These are phyloP conservation scores for Amanita molliuscula DNA, from an alignment of 768 basidiomycete species.

Conservation along the genomic window DNA sequence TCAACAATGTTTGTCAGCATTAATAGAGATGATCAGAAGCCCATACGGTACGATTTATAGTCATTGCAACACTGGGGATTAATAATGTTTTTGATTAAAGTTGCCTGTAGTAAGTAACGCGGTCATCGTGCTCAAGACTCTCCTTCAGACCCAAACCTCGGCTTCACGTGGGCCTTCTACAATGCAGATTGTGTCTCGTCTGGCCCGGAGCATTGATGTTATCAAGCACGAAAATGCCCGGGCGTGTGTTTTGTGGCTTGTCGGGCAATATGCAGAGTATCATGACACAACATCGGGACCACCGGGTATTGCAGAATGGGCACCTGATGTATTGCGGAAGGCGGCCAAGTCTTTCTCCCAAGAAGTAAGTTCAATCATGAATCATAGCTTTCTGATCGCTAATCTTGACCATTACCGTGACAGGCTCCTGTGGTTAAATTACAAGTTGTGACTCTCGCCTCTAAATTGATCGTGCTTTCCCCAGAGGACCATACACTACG, in stretches of 20 bases:
- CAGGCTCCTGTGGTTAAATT: conserved; percentile 66
- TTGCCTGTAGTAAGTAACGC: conserved; percentile 68
- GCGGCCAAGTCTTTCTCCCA: conserved; percentile 57
- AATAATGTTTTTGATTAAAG: conserved; percentile 25
- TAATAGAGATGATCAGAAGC: conserved; percentile 76
- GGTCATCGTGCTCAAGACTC: conserved; percentile 75
- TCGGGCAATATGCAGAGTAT: conserved; percentile 71
- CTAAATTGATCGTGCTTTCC: conserved; percentile 69
- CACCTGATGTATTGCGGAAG: conserved; percentile 83
- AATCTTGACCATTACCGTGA: conserved; percentile 2
- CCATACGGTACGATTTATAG: conserved; percentile 46
- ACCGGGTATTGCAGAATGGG: conserved; percentile 65
- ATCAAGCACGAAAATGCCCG: conserved; percentile 74
- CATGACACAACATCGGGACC: conserved; percentile 24
- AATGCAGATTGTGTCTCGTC: conserved; percentile 54
- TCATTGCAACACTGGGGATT: neutral
- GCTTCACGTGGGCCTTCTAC: conserved; percentile 13
- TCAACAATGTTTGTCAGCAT: conserved; percentile 60
- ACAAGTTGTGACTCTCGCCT: conserved; percentile 76
- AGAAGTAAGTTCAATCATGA: conserved; percentile 40
- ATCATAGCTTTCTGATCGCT: neutral
- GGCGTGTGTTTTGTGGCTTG: conserved; percentile 88
- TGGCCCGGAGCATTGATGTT: conserved; percentile 70
- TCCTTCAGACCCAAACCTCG: conserved; percentile 62
- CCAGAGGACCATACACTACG: conserved; percentile 39